Conservation (phyloP, 371 early-diverging fungal species). For the Mortierella polycephala region DNA sequence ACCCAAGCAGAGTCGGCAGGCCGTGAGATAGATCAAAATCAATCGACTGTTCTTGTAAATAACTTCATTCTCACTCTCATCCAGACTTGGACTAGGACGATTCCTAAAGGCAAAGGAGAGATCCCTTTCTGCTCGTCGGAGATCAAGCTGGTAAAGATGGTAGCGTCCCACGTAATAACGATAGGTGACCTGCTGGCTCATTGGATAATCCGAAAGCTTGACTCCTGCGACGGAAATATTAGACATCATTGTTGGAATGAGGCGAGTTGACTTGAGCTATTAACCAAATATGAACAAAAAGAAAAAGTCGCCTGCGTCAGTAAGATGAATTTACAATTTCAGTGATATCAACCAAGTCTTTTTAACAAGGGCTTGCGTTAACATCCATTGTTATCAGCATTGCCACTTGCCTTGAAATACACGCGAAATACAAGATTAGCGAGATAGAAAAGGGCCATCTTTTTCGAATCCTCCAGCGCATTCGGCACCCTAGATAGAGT, state of each 20-base stretch:
- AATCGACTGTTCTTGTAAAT: conserved; percentile 35
- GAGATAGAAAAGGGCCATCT: conserved; percentile 60
- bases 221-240: conserved; percentile 62
- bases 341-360: not conserved
- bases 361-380: not conserved
- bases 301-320: not conserved
- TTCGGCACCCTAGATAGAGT: conserved; percentile 6
- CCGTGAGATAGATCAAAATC: conserved; percentile 62
- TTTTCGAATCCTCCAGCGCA: conserved; percentile 59
- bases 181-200: conserved; percentile 67
- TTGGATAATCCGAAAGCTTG: conserved; percentile 56
- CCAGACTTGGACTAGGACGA: conserved; percentile 34
- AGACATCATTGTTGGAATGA: conserved; percentile 65
- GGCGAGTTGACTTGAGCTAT: conserved; percentile 55
- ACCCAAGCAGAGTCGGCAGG: conserved; percentile 65
- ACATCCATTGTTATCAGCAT: not conserved
- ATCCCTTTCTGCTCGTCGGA: conserved; percentile 56
- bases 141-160: conserved; percentile 55
- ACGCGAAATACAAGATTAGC: conserved; percentile 67
- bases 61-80: conserved; percentile 12
- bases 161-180: conserved; percentile 69
- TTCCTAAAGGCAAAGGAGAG: conserved; percentile 62
- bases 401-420: conserved; percentile 60
- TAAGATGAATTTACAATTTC: not conserved
- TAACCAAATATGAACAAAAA: not conserved